Percentiles rank a stretch among this genome's conserved stretches.
These are phyloP conservation scores for Lactarius deliciosus DNA, from an alignment of 768 basidiomycete genomes.

Conservation along the genomic window DNA sequence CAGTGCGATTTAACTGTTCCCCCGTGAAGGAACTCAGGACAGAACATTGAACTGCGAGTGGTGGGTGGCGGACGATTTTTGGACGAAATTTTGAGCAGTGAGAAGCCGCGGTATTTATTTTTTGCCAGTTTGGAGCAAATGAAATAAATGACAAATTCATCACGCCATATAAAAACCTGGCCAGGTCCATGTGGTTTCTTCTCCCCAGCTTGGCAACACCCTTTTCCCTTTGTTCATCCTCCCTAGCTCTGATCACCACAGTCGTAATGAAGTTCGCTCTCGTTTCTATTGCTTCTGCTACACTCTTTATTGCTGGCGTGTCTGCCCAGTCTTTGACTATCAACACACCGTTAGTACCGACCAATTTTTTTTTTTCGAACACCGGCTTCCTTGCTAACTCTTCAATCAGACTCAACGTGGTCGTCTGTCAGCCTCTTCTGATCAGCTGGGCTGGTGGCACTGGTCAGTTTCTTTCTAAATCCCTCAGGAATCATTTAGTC, in stretches of 20 bases:
- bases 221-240: slow-evolving; percentile 31
- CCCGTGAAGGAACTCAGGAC: not conserved
- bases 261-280: slow-evolving; percentile 48
- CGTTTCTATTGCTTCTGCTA: slow-evolving; percentile 41
- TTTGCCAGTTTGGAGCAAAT: not conserved
- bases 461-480: slow-evolving; percentile 33
- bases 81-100: not conserved
- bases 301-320: slow-evolving; percentile 44
- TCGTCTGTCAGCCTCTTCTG: slow-evolving; percentile 57
- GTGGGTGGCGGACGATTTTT: not conserved
- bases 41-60: not conserved
- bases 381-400: slow-evolving; percentile 15
- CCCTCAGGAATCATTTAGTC: not conserved
- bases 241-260: slow-evolving; percentile 26
- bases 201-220: slow-evolving; percentile 35
- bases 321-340: slow-evolving; percentile 50
- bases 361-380: not conserved
- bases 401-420: slow-evolving; percentile 43
- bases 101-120: not conserved
- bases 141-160: slow-evolving; percentile 13
- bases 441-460: slow-evolving; percentile 58
- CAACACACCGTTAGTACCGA: slow-evolving; percentile 67
- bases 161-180: slow-evolving; percentile 19
- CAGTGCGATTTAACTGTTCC: not conserved
- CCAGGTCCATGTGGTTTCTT: slow-evolving; percentile 28